These are phyloP conservation scores for Microbotryum silenes-acaulis DNA, from an alignment of 1,284 basidiomycete species.

Conservation along the genomic window DNA sequence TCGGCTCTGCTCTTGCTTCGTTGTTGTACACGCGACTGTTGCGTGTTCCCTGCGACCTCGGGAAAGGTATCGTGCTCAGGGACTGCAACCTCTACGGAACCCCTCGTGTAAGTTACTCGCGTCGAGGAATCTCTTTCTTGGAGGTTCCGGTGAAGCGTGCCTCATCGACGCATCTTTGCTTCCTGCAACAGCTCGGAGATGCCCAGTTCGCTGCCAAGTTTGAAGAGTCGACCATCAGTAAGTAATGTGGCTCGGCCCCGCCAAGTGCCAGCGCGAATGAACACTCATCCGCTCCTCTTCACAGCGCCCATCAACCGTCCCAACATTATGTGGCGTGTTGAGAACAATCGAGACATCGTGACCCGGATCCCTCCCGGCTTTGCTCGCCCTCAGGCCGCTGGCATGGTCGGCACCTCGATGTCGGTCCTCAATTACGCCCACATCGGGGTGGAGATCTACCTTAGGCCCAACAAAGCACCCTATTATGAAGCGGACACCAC, in stretches of 20 bases:
- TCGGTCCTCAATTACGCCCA: conserved; percentile 18
- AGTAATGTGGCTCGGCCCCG: too few species aligned
- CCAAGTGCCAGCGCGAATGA: too few species aligned
- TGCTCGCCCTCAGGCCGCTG: conserved; percentile 7
- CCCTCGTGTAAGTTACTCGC: conserved; percentile 16
- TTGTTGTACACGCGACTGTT: conserved; percentile 24
- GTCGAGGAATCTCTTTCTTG: neutral
- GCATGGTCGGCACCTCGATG: conserved; percentile 1
- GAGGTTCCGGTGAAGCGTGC: neutral
- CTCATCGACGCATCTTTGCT: neutral
- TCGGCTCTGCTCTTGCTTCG: conserved; percentile 22
- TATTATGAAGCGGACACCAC: neutral
- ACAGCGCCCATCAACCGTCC: conserved; percentile 14
- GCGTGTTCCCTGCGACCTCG: conserved; percentile 20
- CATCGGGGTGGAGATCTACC: conserved; percentile 10
- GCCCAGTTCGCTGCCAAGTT: neutral
- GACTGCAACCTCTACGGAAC: conserved; percentile 24
- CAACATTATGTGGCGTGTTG: conserved; percentile 24
- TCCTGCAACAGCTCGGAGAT: neutral
- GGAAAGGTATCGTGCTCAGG: conserved; percentile 8
- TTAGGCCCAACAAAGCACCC: conserved; percentile 2
- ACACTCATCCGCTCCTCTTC: too few species aligned
- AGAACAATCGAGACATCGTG: conserved; percentile 24
- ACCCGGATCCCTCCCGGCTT: conserved; percentile 16
- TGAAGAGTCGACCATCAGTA: neutral